Conservation (phyloP, 108 stramenopile species). For the Cylindrotheca fusiformis region DNA sequence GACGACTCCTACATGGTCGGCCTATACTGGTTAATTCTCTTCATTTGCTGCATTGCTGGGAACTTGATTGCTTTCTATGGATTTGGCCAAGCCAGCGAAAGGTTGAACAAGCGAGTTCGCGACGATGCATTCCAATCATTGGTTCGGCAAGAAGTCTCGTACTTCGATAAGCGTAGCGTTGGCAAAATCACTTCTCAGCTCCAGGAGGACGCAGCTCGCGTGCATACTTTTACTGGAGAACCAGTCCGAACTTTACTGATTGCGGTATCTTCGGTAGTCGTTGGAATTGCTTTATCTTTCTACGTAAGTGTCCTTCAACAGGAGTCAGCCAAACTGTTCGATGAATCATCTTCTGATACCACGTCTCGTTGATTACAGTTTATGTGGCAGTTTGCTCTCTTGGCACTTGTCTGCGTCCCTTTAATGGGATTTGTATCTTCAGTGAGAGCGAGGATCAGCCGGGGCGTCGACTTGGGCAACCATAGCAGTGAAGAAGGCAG, state of each 20-base stretch:
- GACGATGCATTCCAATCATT: constrained; percentile 41
- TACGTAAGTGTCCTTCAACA: constrained; percentile 47
- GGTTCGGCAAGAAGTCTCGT: constrained; percentile 42
- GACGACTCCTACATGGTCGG: constrained; percentile 36
- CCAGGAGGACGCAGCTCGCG: constrained; percentile 46
- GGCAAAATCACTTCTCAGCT: constrained; percentile 58
- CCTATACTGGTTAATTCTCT: constrained; percentile 39
- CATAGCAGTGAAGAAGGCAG: neutral
- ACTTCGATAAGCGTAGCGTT: constrained; percentile 31
- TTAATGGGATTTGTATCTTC: neutral
- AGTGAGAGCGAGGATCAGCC: neutral
- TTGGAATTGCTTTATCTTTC: constrained; percentile 38
- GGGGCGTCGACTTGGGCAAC: neutral
- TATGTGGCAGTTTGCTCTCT: constrained; percentile 2
- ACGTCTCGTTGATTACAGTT: constrained; percentile 20
- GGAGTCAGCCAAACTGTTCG: neutral
- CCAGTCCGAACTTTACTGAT: constrained; percentile 45
- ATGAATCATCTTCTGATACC: constrained; percentile 13
- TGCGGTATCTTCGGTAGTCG: constrained; percentile 36
- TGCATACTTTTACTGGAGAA: constrained; percentile 52
- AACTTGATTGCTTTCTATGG: constrained; percentile 40
- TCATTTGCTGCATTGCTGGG: constrained; percentile 37
- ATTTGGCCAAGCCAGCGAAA: constrained; percentile 44
- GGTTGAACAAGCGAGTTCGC: constrained; percentile 55
- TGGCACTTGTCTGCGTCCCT: neutral